These are phyloP conservation scores for Hypericum perforatum DNA, from an alignment of 345 rosid species.

Conservation along the genomic window DNA sequence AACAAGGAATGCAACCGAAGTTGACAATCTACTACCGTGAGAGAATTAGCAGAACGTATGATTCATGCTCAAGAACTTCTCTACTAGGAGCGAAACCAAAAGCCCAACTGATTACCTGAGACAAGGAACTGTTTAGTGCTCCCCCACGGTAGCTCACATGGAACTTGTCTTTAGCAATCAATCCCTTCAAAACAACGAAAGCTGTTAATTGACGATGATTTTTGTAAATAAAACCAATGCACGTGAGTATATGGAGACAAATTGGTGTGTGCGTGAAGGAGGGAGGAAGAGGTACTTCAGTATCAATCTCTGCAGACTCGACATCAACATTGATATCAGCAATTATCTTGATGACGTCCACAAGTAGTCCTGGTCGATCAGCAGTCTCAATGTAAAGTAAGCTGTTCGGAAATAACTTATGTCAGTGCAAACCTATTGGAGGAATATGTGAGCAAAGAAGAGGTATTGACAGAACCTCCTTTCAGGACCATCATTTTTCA, in stretches of 20 bases:
- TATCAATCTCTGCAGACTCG: slow-evolving; percentile 95
- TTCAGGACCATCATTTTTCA: slow-evolving; percentile 62
- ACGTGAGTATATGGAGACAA: not conserved
- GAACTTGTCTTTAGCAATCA: slow-evolving; percentile 92
- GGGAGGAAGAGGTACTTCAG: slow-evolving; percentile 44
- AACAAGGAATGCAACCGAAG: not conserved
- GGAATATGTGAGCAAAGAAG: not conserved
- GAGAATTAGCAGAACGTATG: too few species aligned
- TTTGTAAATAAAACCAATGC: not conserved
- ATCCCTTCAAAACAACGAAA: slow-evolving; percentile 38
- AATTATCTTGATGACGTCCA: slow-evolving; percentile 74
- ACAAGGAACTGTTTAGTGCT: slow-evolving; percentile 85
- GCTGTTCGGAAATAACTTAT: slow-evolving; percentile 27
- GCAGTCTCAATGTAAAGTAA: slow-evolving; percentile 81
- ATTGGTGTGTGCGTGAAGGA: not conserved
- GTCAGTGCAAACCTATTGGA: not conserved
- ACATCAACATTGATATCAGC: slow-evolving; percentile 71
- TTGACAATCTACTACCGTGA: too few species aligned
- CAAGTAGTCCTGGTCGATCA: slow-evolving; percentile 92
- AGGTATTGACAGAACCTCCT: slow-evolving; percentile 49
- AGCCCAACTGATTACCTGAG: slow-evolving; percentile 44
- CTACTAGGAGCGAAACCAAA: too few species aligned
- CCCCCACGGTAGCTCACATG: slow-evolving; percentile 82
- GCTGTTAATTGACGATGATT: not conserved
- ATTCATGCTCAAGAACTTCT: too few species aligned